These are phyloP conservation scores for Lichtheimia ramosa DNA, from an alignment of 371 early-diverging fungal species.

Conservation along the genomic window DNA sequence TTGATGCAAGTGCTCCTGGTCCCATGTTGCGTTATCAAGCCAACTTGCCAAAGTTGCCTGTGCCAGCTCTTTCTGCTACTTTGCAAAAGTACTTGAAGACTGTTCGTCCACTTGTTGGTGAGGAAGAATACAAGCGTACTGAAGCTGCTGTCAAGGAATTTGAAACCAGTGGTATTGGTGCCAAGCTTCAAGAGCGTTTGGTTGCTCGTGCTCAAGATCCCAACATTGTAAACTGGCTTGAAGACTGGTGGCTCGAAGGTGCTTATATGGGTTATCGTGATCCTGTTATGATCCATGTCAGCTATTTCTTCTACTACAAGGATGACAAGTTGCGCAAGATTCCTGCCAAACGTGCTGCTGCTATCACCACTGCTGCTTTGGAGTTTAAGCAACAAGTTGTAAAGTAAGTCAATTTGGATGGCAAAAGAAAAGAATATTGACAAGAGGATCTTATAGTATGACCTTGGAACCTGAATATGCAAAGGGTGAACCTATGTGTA, in stretches of 20 bases:
- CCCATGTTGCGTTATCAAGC: conserved; percentile 70
- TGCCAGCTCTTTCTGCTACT: conserved; percentile 85
- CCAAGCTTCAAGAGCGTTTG: conserved; percentile 83
- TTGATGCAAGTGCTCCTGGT: conserved; percentile 47
- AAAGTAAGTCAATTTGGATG: conserved; percentile 32
- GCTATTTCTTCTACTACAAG: conserved; percentile 83
- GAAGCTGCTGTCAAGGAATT: conserved; percentile 77
- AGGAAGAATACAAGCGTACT: conserved; percentile 73
- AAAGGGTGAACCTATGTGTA: conserved; percentile 80
- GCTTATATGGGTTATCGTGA: conserved; percentile 96
- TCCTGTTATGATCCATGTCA: conserved; percentile 87
- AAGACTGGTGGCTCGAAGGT: conserved; percentile 94
- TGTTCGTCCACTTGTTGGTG: conserved; percentile 75
- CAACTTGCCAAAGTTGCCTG: conserved; percentile 82
- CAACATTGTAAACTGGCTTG: conserved; percentile 83
- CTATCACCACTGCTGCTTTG: conserved; percentile 83
- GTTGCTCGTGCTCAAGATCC: conserved; percentile 67
- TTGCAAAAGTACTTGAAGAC: conserved; percentile 75
- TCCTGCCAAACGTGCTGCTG: conserved; percentile 85
- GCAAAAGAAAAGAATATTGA: neutral
- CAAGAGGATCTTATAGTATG: conserved; percentile 44
- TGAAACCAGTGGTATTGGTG: conserved; percentile 75
- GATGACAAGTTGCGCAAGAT: conserved; percentile 78
- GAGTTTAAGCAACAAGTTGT: conserved; percentile 84
- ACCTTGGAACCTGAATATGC: conserved; percentile 85